Evolutionary conservation across 371 early-diverging fungal genomes (phyloP).

Genomic region (Cokeromyces recurvatus): DNA sequence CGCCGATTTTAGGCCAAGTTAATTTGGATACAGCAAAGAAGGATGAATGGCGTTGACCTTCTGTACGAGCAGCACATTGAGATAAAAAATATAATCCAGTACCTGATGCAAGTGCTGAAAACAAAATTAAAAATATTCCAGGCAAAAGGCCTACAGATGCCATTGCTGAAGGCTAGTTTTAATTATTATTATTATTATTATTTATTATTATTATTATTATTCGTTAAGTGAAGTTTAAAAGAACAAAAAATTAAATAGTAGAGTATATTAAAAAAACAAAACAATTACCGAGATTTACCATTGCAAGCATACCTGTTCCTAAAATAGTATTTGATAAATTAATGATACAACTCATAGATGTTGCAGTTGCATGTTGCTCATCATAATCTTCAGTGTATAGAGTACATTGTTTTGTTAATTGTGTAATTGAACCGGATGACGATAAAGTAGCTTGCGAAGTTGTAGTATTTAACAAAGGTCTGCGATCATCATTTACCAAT

Average conservation of each 20-base stretch:
- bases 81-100: slow-evolving; percentile 85
- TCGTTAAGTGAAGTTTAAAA: too few species aligned
- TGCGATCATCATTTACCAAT: too few species aligned
- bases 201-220: too few species aligned
- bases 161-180: slow-evolving; percentile 71
- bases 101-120: slow-evolving; percentile 73
- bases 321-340: slow-evolving; percentile 94
- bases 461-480: not conserved
- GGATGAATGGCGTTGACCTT: slow-evolving; percentile 76
- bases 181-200: too few species aligned
- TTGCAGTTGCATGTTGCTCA: slow-evolving; percentile 25
- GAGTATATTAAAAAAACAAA: not conserved
- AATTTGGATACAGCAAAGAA: slow-evolving; percentile 87
- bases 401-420: slow-evolving; percentile 3
- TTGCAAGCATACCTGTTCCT: slow-evolving; percentile 94
- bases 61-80: slow-evolving; percentile 64
- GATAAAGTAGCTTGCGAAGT: not conserved
- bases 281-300: slow-evolving; percentile 57
- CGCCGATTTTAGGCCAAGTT: slow-evolving; percentile 89
- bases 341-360: slow-evolving; percentile 42
- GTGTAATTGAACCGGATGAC: too few species aligned
- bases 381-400: slow-evolving; percentile 14
- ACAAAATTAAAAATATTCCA: slow-evolving; percentile 73
- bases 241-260: too few species aligned
- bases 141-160: slow-evolving; percentile 80